Evolutionary conservation across 1,139 yeast genomes (phyloP), one percentile per base, ranked within the genome.

Genomic region (Blastobotrys arbuscula): DNA sequence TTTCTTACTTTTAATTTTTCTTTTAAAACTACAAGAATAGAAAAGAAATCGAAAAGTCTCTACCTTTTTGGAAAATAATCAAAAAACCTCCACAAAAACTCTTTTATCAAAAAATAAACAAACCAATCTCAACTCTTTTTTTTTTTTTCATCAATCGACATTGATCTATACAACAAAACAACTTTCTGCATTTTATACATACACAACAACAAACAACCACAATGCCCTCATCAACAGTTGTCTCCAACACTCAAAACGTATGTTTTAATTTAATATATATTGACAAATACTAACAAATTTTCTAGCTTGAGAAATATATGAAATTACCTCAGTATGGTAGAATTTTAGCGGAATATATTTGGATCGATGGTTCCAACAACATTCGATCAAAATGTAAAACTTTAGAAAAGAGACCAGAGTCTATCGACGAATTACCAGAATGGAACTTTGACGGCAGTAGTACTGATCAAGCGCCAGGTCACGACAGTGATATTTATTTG

Each of bases 381-480:
- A 73, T 90, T 63, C 87, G 98, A 75, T 88, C 97, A 56, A 92
- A 92, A 76, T 88, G 96, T 73, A 86, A 82, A 73, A 92, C 97
- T 51, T 75, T 92, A 59, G 63, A 63, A 64, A 79, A 82, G 72
- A 77, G 73, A 64, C 87, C 95, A 51, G 65, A 79, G 44, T 74
- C 84, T 40, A 76, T 87, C 50, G 94, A 86, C 56, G 96, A 92
- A 65, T 78, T 92, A 61, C 97, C 97, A 59, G 97, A 90, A 72
- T 92, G 98, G 98, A 92, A 92, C 79, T 92, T 92, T 65, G 98
- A 92, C 70, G 98, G 98, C 72, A 90, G 97, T 43, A 89, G 97
- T 31, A 92, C 98, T 47, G 92, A 88, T 59, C 98, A 92, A 77
- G 98, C 98, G 51, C 97, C 97, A 64, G 98, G 98, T 61, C 83